Base-by-base conservation (phyloP, 441 rosid species). In the Lepidium campestre region DNA sequence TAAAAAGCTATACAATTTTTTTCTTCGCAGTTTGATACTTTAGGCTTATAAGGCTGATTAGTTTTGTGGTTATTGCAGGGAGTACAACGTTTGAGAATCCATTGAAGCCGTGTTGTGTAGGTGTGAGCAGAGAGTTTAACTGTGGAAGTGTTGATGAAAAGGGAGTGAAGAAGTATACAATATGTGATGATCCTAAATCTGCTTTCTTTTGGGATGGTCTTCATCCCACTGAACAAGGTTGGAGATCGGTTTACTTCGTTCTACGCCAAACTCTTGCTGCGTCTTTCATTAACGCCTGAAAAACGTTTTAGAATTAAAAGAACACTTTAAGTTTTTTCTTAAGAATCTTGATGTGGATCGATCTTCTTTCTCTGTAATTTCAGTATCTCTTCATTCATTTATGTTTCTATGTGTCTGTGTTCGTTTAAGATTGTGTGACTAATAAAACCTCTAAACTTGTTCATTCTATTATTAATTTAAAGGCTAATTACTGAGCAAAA, bases 201-300 rank as follows among this genome's bases (percentile, higher is more conserved):
- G 69, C 79, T 17, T 75, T 75, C 72, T 75, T 75, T 55, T 75
- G 79, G 79, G 79, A 75, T 66, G 45, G 29, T 10, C 11, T 15
- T 47, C 79, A 75, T 31, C 79, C 76, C 13, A 65, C 76, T 0
- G 71, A 75, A 65, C 65, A 64, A 69, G 71, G 75, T 42, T 75
- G 75, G 71, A 57, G 71, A 65, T 53, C 75, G 1, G 72, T 75
- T 65, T 75, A 75, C 57, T 69, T 75, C 9, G 72, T 75, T 58
- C 52, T 75, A 45, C 75, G 39, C 3, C 10, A 45, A 42, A 58
- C 62, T 59, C 72, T 70, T 19, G 29, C 77, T 0, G 57, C 57
- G 0, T 73, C 77, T 66, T 73, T 73, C 56, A 60, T 66, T 12
- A 52, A 52, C 19, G 72, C 72, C 22, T 73, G 72, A 73, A 32